These are phyloP conservation scores for Dioscorea dumetorum DNA, from an alignment of 106 monocot genomes.

Conservation along the genomic window DNA sequence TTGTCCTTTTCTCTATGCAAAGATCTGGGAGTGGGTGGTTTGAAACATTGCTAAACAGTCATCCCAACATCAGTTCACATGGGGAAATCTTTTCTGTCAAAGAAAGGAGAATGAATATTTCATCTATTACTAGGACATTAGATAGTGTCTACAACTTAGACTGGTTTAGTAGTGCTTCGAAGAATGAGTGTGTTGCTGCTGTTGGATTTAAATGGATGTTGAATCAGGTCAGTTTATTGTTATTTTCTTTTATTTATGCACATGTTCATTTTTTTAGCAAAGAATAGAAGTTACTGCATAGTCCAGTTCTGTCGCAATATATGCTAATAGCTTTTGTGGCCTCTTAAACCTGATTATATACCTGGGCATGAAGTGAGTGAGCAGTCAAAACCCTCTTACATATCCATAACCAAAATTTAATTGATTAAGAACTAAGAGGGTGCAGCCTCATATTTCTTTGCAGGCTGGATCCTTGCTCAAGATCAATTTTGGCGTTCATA, in stretches of 20 bases:
- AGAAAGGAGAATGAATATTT: constrained; percentile 36
- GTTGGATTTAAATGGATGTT: constrained; percentile 62
- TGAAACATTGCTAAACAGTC: constrained; percentile 57
- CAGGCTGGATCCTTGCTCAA: too few species aligned
- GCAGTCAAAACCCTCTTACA: too few species aligned
- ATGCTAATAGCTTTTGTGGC: too few species aligned
- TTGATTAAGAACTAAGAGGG: too few species aligned
- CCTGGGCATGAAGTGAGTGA: not conserved
- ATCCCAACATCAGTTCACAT: constrained; percentile 53
- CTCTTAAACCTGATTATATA: not conserved
- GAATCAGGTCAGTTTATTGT: constrained; percentile 28
- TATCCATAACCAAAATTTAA: too few species aligned
- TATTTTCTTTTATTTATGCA: not conserved
- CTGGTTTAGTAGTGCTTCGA: constrained; percentile 56
- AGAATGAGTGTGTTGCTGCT: constrained; percentile 48
- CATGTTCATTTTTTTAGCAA: not conserved
- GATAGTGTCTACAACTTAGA: constrained; percentile 41
- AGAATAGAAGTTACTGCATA: not conserved
- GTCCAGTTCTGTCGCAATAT: too few species aligned
- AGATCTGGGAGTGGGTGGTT: constrained; percentile 70
- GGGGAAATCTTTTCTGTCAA: constrained; percentile 42
- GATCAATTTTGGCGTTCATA: too few species aligned
- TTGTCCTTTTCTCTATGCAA: constrained; percentile 58
- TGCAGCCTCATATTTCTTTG: too few species aligned
- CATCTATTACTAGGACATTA: constrained; percentile 33